Evolutionary conservation across 164 flowering plant genomes (phyloP).

Genomic region (Macadamia tetraphylla): DNA sequence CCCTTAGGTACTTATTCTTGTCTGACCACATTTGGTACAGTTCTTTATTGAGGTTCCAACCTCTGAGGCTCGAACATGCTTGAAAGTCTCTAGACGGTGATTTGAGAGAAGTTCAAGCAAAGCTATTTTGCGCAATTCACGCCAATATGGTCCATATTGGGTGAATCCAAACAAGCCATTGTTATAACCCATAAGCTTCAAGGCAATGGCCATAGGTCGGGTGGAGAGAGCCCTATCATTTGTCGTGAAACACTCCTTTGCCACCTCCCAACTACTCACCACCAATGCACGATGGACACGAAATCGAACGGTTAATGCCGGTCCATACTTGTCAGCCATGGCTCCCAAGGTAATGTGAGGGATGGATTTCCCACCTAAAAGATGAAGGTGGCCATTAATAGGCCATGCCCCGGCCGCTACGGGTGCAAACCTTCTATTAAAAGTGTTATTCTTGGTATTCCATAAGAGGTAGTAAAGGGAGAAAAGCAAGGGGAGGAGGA

Average conservation of each 20-base stretch:
- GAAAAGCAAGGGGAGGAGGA: too few species aligned
- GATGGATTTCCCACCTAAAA: not conserved
- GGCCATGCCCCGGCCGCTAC: not conserved
- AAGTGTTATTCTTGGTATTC: too few species aligned
- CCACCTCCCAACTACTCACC: constrained; percentile 15
- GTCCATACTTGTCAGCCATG: constrained; percentile 20
- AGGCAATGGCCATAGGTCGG: constrained; percentile 3
- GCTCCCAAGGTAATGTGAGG: constrained; percentile 2
- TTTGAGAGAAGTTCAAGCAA: constrained; percentile 13
- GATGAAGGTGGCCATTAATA: constrained; percentile 17
- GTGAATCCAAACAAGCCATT: constrained; percentile 10
- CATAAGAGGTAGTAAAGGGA: too few species aligned
- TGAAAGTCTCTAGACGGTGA: constrained; percentile 7
- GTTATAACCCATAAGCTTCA: constrained; percentile 10
- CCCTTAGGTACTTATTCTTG: not conserved
- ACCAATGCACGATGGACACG: constrained; percentile 15
- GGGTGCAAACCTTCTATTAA: constrained; percentile 6
- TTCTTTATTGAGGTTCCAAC: constrained; percentile 1
- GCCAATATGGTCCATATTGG: constrained; percentile 22
- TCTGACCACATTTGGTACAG: constrained; percentile 6
- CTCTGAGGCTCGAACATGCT: constrained; percentile 9
- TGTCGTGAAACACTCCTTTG: constrained; percentile 24
- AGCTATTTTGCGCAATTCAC: constrained; percentile 13
- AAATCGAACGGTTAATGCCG: constrained; percentile 14
- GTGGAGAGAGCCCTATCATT: constrained; percentile 12